Base-by-base conservation (phyloP, 768 basidiomycete species). In the Suillus plorans region DNA sequence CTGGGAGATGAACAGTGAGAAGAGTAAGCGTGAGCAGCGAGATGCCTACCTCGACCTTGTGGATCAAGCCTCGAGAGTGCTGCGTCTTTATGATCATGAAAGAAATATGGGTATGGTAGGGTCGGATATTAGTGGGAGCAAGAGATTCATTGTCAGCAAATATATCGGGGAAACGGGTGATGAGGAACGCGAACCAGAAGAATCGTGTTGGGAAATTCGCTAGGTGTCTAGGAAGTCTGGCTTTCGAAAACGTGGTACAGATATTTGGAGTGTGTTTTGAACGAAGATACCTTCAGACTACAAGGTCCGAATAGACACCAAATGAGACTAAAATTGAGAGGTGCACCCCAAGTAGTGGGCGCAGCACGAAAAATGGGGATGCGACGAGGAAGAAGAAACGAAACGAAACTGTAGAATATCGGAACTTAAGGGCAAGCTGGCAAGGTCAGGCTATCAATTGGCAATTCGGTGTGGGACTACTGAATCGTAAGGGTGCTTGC, bases 381-480 rank as follows among this genome's bases (percentile, higher is more conserved):
- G 10, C 10, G 9, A 47, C n/a, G 10, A 20, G 44, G 44, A 22
- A 49, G 47, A 13, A 5, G 47, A 12, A n/a, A 49, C 12, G 5
- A 22, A 49, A 22, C 47, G 12, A n/a, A 47, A 4, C n/a, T n/a
- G 20, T 5, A 9, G 20, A 45, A 20, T 20, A 8, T 45, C 20
- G 47, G 45, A 47, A 47, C 25, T 25, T 25, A 25, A 25, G 25
- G 28, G 28, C 28, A 2, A 28, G 28, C 28, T 28, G 28, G 28
- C 28, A 28, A 28, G 28, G 28, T 28, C 28, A 28, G 28, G 28
- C 28, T 28, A 28, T 28, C 28, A 28, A 28, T 28, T 28, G 28
- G 28, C 28, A 28, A 28, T 28, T 28, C 3, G 28, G 28, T 28
- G 28, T 57, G 83, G 84, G 25, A 25, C 25, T 25, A 25, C 25